A percentile compares a stretch with the other conserved stretches of the same genome.
Evolutionary conservation across 2,329 filamentous ascomycete genomes (phyloP).

Genomic region (Trichoderma hamatum): DNA sequence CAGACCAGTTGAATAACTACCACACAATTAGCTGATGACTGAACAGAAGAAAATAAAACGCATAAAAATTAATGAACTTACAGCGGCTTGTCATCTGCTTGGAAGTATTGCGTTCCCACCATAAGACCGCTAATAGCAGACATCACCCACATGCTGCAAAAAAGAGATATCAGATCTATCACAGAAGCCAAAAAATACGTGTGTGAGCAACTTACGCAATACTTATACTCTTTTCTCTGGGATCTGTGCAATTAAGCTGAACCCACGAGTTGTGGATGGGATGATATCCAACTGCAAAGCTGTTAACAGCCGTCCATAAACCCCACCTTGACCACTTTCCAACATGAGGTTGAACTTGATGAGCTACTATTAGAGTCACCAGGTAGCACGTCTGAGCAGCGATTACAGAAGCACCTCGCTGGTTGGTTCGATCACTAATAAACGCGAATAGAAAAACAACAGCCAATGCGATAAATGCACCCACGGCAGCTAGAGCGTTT

Average conservation of each 20-base stretch:
- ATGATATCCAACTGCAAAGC: constrained; percentile 56
- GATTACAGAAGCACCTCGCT: constrained; percentile 49
- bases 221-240: constrained; percentile 51
- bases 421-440: constrained; percentile 51
- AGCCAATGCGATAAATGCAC: constrained; percentile 48
- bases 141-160: constrained; percentile 50
- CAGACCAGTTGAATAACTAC: constrained; percentile 49
- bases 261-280: constrained; percentile 57
- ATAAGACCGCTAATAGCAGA: constrained; percentile 54
- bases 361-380: constrained; percentile 46
- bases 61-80: constrained; percentile 30
- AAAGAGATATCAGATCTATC: neutral
- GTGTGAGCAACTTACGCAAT: constrained; percentile 46
- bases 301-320: constrained; percentile 56
- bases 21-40: neutral
- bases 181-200: neutral
- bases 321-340: constrained; percentile 54
- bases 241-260: constrained; percentile 53
- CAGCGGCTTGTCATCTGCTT: constrained; percentile 46
- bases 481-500: constrained; percentile 51
- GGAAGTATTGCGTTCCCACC: constrained; percentile 55
- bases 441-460: constrained; percentile 54
- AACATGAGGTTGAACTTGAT: constrained; percentile 46
- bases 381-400: constrained; percentile 51
- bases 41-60: too few relatives aligned